These are phyloP conservation scores for Leccinum longicurvipes DNA, from an alignment of 768 basidiomycete genomes.

Conservation along the genomic window DNA sequence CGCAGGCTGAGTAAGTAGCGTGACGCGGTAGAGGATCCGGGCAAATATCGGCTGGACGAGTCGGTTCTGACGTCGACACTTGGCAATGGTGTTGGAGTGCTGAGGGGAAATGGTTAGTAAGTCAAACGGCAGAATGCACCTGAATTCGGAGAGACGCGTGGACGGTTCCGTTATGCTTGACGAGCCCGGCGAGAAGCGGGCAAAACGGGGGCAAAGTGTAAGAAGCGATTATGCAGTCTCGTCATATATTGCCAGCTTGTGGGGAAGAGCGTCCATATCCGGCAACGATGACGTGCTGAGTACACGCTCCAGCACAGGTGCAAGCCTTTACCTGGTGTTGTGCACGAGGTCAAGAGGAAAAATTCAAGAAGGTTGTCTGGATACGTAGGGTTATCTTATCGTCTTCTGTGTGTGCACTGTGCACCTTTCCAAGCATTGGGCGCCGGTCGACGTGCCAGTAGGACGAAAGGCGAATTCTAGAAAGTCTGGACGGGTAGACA, in stretches of 20 bases:
- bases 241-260: not conserved
- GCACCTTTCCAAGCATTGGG: not conserved
- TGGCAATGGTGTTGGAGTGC: not conserved
- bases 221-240: not conserved
- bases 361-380: not conserved
- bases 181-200: not conserved
- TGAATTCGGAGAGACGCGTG: not conserved
- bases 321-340: not conserved
- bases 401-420: not conserved
- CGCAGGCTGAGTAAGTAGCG: not conserved
- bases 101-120: not conserved
- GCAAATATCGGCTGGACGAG: not conserved
- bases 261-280: constrained; percentile 2
- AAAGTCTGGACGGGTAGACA: no score
- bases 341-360: not conserved
- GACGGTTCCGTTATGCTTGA: not conserved
- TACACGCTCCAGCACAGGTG: not conserved
- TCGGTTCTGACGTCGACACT: not conserved
- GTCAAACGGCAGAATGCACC: not conserved
- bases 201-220: not conserved
- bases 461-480: not conserved
- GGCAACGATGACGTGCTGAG: constrained; percentile 8
- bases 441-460: not conserved
- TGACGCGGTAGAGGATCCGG: not conserved
- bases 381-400: not conserved